phyloP scores from a whole-genome alignment of 352 stramenopile species.

The Phytopythium mirpurense region DNA sequence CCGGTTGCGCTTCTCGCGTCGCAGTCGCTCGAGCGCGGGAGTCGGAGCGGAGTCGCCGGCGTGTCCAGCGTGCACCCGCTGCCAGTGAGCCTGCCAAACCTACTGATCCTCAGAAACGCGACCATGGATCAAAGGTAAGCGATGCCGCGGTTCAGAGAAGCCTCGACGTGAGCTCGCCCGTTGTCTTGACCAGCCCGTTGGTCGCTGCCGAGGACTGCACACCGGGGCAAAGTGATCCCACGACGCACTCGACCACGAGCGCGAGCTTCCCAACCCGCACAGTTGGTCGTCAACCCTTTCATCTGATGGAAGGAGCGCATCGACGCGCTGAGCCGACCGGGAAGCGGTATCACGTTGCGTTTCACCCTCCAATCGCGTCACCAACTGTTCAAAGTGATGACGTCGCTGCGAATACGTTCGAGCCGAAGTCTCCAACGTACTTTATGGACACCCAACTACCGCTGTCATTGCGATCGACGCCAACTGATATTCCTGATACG shows the following conservation, averaged over 20 bases:
- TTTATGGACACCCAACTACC: too few relatives aligned
- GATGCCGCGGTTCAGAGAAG: too few relatives aligned
- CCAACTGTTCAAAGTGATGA: background rate
- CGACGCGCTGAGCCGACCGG: background rate
- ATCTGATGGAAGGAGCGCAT: background rate
- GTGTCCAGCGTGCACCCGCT: background rate
- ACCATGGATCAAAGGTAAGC: too few relatives aligned
- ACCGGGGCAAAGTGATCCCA: background rate
- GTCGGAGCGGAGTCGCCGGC: background rate
- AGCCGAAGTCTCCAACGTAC: too few relatives aligned
- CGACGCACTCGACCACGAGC: background rate
- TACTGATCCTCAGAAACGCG: too few relatives aligned
- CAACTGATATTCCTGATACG: too few relatives aligned
- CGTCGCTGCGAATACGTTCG: too few relatives aligned
- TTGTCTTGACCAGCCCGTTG: too few relatives aligned
- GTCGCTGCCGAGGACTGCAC: background rate
- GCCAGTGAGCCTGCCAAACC: too few relatives aligned
- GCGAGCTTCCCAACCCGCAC: background rate
- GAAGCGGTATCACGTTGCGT: constrained; percentile 3
- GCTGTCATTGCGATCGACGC: too few relatives aligned
- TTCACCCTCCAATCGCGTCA: background rate
- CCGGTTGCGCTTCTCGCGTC: background rate
- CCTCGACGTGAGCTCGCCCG: too few relatives aligned
- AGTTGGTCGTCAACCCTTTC: background rate
- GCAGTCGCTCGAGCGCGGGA: background rate